Evolutionary conservation across 495 filamentous ascomycete species (phyloP).

Genomic region (Parmelia sp.): DNA sequence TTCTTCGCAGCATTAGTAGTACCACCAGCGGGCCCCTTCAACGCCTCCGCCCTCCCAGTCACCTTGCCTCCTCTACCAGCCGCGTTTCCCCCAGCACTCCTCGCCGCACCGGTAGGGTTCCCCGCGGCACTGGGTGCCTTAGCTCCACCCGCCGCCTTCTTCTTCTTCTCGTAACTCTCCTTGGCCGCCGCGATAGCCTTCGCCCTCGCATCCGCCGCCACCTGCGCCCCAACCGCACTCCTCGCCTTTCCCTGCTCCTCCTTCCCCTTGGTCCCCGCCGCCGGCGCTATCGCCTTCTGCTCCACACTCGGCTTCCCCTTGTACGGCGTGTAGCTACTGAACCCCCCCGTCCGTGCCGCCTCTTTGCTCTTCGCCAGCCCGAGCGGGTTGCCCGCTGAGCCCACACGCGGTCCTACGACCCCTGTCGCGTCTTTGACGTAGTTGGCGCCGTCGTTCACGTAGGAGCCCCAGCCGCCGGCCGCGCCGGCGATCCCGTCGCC

Average conservation of each 20-base stretch:
- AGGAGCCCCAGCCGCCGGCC: conserved; percentile 36
- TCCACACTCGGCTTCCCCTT: not conserved
- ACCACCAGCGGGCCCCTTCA: not conserved
- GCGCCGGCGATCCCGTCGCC: conserved; percentile 37
- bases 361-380: conserved; percentile 29
- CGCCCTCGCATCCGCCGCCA: conserved; percentile 7
- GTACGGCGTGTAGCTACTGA: conserved; percentile 11
- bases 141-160: not conserved
- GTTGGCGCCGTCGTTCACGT: conserved; percentile 43
- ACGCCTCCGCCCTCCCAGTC: conserved; percentile 7
- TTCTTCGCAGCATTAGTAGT: not conserved
- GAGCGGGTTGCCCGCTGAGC: conserved; percentile 39
- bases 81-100: not conserved
- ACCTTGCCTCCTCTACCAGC: not conserved
- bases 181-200: conserved; percentile 1
- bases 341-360: conserved; percentile 12
- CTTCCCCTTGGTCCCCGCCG: not conserved
- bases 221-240: conserved; percentile 11
- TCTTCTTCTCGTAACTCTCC: not conserved
- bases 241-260: not conserved
- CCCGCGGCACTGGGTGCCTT: not conserved
- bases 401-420: conserved; percentile 32
- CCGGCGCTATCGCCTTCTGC: not conserved
- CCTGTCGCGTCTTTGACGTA: conserved; percentile 41
- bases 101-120: not conserved